These are phyloP conservation scores for Didymosphaeria variabile DNA, from an alignment of 2,329 filamentous ascomycete genomes.

Conservation along the genomic window DNA sequence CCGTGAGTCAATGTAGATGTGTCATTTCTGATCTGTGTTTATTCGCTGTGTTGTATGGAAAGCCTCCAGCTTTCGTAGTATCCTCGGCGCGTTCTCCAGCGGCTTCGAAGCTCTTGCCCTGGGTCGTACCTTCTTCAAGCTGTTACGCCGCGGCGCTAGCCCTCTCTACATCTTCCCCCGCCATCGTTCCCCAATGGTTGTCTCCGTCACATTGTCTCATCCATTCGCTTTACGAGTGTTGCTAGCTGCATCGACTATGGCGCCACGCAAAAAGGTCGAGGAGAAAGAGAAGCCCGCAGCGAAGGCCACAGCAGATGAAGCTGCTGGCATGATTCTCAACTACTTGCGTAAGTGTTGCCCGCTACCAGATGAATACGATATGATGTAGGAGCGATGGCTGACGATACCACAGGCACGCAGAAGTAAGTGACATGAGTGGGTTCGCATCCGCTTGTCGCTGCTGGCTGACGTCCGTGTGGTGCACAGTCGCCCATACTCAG, in stretches of 20 bases:
- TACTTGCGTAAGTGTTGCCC: conserved; percentile 58
- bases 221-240: background rate
- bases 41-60: background rate
- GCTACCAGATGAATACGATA: background rate
- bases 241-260: conserved; percentile 34
- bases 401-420: conserved; percentile 54
- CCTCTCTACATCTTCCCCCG: background rate
- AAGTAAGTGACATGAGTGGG: conserved; percentile 51
- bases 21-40: background rate
- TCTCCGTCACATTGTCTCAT: background rate
- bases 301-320: conserved; percentile 35
- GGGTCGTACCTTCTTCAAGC: conserved; percentile 1
- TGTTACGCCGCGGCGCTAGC: background rate
- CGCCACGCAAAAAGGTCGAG: conserved; percentile 49
- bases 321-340: conserved; percentile 56
- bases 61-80: background rate
- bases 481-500: conserved; percentile 63
- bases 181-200: background rate
- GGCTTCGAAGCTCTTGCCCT: background rate
- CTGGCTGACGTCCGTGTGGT: background rate
- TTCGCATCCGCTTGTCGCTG: background rate
- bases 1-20: background rate
- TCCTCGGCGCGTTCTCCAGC: background rate
- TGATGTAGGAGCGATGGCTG: conserved; percentile 12
- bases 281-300: conserved; percentile 42